Conservation (phyloP, 2,329 filamentous ascomycete genomes). For the Diaporthe longicolla region DNA sequence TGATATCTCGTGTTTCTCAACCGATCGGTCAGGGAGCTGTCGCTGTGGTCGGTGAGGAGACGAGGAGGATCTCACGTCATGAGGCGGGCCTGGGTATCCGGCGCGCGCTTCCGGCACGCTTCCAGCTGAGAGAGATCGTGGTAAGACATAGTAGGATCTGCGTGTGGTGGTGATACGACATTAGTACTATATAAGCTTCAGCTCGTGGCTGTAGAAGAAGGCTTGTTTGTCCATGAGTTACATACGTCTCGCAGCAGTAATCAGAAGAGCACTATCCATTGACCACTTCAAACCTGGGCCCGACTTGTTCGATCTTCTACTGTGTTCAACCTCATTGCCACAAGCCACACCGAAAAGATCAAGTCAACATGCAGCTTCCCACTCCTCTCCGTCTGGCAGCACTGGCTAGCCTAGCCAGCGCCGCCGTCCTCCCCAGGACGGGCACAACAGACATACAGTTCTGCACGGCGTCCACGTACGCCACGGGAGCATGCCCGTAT, state of each 20-base stretch:
- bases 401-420: not conserved
- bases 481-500: conserved; percentile 34
- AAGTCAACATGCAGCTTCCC: not conserved
- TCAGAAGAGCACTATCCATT: too few species aligned
- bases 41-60: not conserved
- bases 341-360: not conserved
- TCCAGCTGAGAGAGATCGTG: conserved; percentile 5
- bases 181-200: conserved; percentile 26
- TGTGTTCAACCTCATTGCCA: not conserved
- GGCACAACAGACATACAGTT: conserved; percentile 27
- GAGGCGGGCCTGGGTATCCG: not conserved
- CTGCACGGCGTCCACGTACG: conserved; percentile 31
- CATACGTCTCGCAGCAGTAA: not conserved
- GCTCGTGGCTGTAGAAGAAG: conserved; percentile 2
- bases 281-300: not conserved
- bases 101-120: not conserved
- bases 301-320: too few species aligned
- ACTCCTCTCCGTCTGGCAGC: not conserved
- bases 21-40: not conserved
- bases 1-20: not conserved
- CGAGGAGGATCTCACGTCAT: conserved; percentile 19
- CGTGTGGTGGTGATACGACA: conserved; percentile 12
- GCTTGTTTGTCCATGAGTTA: not conserved
- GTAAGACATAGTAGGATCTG: not conserved
- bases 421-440: not conserved